These are phyloP conservation scores for Coniochaeta sp. DNA, from an alignment of 2,329 filamentous ascomycete species.

Conservation along the genomic window DNA sequence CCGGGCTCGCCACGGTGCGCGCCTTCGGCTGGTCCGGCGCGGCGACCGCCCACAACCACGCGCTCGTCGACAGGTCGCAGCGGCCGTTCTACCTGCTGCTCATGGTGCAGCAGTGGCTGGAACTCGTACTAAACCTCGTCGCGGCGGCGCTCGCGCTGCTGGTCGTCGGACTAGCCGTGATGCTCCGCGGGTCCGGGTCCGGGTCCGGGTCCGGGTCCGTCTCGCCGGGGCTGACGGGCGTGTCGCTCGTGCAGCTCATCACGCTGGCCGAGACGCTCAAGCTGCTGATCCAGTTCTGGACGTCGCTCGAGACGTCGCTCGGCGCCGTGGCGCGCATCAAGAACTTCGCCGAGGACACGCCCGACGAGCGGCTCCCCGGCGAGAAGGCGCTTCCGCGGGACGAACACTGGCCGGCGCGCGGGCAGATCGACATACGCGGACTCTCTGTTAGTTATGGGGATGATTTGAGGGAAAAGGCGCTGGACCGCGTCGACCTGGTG, in stretches of 20 bases:
- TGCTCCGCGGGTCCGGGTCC: not conserved
- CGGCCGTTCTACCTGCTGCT: conserved; percentile 10
- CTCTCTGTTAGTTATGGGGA: not conserved
- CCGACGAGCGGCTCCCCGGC: not conserved
- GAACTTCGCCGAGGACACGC: conserved; percentile 4
- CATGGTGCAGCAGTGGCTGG: conserved; percentile 13
- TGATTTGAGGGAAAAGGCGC: conserved; percentile 52
- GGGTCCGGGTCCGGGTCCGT: not conserved
- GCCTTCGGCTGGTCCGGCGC: conserved; percentile 1
- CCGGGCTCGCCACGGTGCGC: conserved; percentile 52
- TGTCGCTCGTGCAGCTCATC: conserved; percentile 9
- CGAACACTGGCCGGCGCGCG: not conserved
- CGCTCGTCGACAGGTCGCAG: conserved; percentile 7
- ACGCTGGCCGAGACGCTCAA: conserved; percentile 2
- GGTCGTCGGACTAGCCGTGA: conserved; percentile 6
- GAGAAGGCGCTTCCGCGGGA: not conserved
- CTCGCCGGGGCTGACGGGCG: conserved; percentile 9
- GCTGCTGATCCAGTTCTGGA: conserved; percentile 8
- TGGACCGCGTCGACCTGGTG: conserved; percentile 72
- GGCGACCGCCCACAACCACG: not conserved
- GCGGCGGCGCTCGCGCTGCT: conserved; percentile 9
- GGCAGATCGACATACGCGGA: not conserved
- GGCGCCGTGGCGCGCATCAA: conserved; percentile 7
- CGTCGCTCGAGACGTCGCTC: conserved; percentile 8
- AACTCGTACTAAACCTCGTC: conserved; percentile 10